Evolutionary conservation across 2,329 filamentous ascomycete genomes (phyloP), one percentile per base, ranked within the genome.

Genomic region (Cercospora sp.): DNA sequence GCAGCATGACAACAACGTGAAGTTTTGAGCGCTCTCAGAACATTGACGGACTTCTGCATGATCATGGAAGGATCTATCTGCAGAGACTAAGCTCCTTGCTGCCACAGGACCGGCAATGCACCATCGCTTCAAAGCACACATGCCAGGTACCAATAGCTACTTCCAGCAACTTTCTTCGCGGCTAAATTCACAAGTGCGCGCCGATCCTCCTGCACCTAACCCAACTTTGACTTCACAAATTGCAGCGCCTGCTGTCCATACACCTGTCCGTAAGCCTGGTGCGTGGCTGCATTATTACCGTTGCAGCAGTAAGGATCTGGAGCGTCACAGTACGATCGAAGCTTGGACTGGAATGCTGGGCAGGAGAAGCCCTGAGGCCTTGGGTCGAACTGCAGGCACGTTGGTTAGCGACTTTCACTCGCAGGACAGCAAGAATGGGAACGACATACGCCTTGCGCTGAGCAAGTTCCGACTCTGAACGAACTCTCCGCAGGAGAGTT

Each of bases 321-420:
- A 3, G 84, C 79, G 72, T 91, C 88, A 77, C 89, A 90, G 81
- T 90, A 90, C 4, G 86, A 87, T 79, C 89, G 81, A 72, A 90
- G 86, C 73, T 86, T 87, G 75, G 78, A 82, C 39, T 81, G 81
- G 9, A 70, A 76, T 5, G 86, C 83, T 1, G 83, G 82, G 79
- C 88, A 90, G 55, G 78, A 79, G 77, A 87, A 90, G 28, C 87
- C 86, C 4, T 80, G 73, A 0, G 86, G 83, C 4, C 88, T 85
- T 33, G 87, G 84, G 63, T 87, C 86, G 69, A 90, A 90, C 87
- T 90, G 68, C 26, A 80, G 61, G 16, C 30, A 18, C 20, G 9
- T 3, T 2, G 42, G 48, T 70, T 33, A 67, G 66, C 57, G 30
- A n/a, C 18, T 30, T 26, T 3, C 10, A 18, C 39, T 26, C 26